Percentiles rank a stretch among this genome's conserved stretches.
Evolutionary conservation across 1,284 basidiomycete species (phyloP).

Genomic region (Cutaneotrichosporon daszewskae): DNA sequence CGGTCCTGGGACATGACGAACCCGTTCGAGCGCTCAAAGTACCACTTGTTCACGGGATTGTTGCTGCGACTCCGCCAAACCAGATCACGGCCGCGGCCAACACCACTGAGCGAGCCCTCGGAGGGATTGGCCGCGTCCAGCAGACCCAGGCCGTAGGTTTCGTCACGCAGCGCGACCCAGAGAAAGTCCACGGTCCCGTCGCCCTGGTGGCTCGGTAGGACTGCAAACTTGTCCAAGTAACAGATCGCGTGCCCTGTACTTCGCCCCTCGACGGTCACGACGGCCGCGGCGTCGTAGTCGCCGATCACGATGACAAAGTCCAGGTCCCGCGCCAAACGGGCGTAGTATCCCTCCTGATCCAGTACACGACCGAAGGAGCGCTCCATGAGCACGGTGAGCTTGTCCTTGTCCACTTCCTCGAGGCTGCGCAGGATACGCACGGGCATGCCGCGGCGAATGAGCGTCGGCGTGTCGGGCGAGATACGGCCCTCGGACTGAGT

Average conservation of each 20-base stretch:
- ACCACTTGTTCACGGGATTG: slow-evolving; percentile 99
- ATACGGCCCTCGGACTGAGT: slow-evolving; percentile 71
- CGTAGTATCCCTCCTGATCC: slow-evolving; percentile 69
- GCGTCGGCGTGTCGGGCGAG: slow-evolving; percentile 84
- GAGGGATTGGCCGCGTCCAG: slow-evolving; percentile 87
- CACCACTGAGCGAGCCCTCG: slow-evolving; percentile 82
- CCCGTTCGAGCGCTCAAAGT: slow-evolving; percentile 91
- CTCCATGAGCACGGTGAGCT: slow-evolving; percentile 77
- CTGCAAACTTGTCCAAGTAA: slow-evolving; percentile 98
- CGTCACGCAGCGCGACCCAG: slow-evolving; percentile 97
- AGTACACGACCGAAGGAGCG: slow-evolving; percentile 75
- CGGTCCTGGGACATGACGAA: slow-evolving; percentile 58
- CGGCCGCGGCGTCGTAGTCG: slow-evolving; percentile 90
- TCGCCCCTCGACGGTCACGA: slow-evolving; percentile 76
- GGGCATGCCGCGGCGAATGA: slow-evolving; percentile 81
- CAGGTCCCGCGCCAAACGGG: slow-evolving; percentile 65
- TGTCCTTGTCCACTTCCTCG: slow-evolving; percentile 63
- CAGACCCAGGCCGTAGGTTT: slow-evolving; percentile 92
- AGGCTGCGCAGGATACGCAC: slow-evolving; percentile 68
- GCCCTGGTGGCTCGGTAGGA: slow-evolving; percentile 88
- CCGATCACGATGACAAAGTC: slow-evolving; percentile 95
- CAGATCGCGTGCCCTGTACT: slow-evolving; percentile 54
- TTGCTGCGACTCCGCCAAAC: slow-evolving; percentile 89
- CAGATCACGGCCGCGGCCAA: slow-evolving; percentile 84
- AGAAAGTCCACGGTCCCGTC: slow-evolving; percentile 99